Base-by-base conservation (phyloP, 345 rosid species). In the Boechera divaricarpa region DNA sequence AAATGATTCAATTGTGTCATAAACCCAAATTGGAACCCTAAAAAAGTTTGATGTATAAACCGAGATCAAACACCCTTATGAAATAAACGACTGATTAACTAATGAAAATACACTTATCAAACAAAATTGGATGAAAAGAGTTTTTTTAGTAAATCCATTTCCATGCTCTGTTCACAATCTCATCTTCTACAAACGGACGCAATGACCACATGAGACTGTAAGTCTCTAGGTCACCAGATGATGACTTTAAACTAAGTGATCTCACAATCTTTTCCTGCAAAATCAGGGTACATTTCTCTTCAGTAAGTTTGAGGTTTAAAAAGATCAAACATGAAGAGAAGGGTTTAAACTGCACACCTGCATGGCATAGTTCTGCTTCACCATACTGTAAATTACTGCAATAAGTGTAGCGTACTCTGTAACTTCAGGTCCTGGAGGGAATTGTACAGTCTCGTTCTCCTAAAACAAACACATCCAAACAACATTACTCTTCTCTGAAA, bases 141-240 rank as follows among this genome's bases (percentile, higher is more conserved):
- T 16, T 8, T 35, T 49, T 13, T 57, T 59, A 89, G 67, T 69
- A 72, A 64, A 91, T 63, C 47, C 66, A 77, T 61, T 69, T 86
- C 96, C 94, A 91, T 10, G 98, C 97, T 72, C 72, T 81, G 45
- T 72, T 85, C 85, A 87, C 71, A 21, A 82, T 77, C 75, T 86
- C 88, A 51, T 90, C 98, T 26, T 87, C 76, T 18, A 90, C 54
- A 71, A 70, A 94, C 21, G 97, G 97, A 29, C 81, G 89, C 80
- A 94, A 71, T 11, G 94, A 88, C 96, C 98, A 94, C 94, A 94
- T 85, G 44, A 86, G 48, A 72, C 83, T 78, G 69, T 91, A 94
- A 81, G 86, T 79, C 79, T 87, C 89, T 56, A 94, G 65, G 64
- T 88, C 97, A 63, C 63, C 86, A 1, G 87, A 69, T 4, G 85